Percentiles rank a stretch among this genome's conserved stretches.
Conservation (phyloP, 176 grass and related monocot species). For the Olyra latifolia region DNA sequence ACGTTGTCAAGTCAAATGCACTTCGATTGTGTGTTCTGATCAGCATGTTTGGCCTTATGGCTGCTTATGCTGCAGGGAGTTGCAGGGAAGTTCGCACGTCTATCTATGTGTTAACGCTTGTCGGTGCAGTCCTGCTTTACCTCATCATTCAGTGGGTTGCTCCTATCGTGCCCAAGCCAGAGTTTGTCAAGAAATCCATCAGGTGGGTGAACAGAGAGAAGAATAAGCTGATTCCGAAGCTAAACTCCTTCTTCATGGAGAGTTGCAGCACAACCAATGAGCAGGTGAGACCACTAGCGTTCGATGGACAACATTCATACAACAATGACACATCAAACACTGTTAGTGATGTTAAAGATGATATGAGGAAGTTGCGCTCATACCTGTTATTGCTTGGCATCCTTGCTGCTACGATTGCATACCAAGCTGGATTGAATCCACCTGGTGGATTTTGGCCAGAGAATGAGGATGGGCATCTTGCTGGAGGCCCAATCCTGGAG, state of each 20-base stretch:
- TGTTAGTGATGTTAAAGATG: too few relatives aligned
- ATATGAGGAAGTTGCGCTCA: too few relatives aligned
- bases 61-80: constrained; percentile 38
- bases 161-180: constrained; percentile 24
- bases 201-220: background rate
- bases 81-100: constrained; percentile 39
- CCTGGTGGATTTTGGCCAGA: too few relatives aligned
- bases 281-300: background rate
- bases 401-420: too few relatives aligned
- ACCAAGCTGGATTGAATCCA: too few relatives aligned
- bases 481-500: too few relatives aligned
- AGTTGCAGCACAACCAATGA: background rate
- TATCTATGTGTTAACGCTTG: constrained; percentile 35
- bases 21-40: constrained; percentile 30
- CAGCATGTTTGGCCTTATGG: constrained; percentile 35
- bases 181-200: background rate
- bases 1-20: constrained; percentile 17
- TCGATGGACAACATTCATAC: too few relatives aligned
- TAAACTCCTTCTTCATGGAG: constrained; percentile 21
- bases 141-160: constrained; percentile 26
- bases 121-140: constrained; percentile 25
- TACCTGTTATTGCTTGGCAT: too few relatives aligned
- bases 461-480: too few relatives aligned
- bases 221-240: background rate
- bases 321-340: too few relatives aligned